Conservation (phyloP, 2,329 filamentous ascomycete genomes). For the Coniochaeta hoffmannii region DNA sequence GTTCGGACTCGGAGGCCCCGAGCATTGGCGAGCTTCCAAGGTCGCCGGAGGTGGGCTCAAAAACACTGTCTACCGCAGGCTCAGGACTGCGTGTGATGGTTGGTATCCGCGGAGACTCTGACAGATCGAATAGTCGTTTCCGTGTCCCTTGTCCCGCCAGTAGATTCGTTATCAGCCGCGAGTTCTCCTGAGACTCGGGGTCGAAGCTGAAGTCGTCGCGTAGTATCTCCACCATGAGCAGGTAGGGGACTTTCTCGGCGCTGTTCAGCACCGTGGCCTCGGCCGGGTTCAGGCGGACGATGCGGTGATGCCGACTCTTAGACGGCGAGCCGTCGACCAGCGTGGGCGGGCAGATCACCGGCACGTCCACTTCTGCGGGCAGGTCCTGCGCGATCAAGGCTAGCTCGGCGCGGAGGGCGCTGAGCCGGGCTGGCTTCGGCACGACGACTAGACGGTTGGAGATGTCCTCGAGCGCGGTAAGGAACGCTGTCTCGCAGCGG, state of each 20-base stretch:
- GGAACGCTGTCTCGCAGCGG: conserved; percentile 70
- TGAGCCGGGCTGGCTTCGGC: conserved; percentile 73
- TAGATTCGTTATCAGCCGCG: conserved; percentile 53
- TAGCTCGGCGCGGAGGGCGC: conserved; percentile 72
- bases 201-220: conserved; percentile 79
- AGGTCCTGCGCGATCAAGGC: conserved; percentile 75
- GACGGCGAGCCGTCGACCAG: conserved; percentile 66
- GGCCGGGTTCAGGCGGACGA: conserved; percentile 75
- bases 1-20: conserved; percentile 44
- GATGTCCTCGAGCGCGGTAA: conserved; percentile 74
- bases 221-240: conserved; percentile 78
- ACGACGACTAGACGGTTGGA: conserved; percentile 79
- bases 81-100: conserved; percentile 32
- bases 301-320: conserved; percentile 71
- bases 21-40: conserved; percentile 67
- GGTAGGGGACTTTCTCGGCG: conserved; percentile 76
- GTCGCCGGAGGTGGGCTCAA: conserved; percentile 75
- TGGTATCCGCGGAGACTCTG: conserved; percentile 55
- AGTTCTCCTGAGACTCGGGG: conserved; percentile 65
- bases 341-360: conserved; percentile 70
- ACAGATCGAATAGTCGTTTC: conserved; percentile 59
- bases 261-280: conserved; percentile 82
- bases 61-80: conserved; percentile 61
- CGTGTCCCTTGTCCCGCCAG: conserved; percentile 48
- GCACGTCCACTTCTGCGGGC: conserved; percentile 77